These are phyloP conservation scores for Anthoceros angustus DNA, from an alignment of 225 moss, liverwort and hornwort species.

Conservation along the genomic window DNA sequence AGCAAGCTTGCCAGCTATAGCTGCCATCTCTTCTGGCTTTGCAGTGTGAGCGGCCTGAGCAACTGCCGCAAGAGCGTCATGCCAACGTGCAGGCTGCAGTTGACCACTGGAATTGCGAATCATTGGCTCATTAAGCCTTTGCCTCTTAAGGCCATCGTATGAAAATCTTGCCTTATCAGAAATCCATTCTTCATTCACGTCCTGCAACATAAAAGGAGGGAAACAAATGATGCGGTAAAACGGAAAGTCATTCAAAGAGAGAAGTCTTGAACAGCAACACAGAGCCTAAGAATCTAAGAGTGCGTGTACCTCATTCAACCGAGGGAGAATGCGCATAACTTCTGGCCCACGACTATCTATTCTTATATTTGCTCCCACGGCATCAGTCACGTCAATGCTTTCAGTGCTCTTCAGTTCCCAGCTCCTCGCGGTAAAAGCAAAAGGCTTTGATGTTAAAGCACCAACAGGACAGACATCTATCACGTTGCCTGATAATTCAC, in stretches of 20 bases:
- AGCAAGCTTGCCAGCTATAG: slow-evolving; percentile 80
- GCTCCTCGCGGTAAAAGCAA: slow-evolving; percentile 68
- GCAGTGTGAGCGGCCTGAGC: slow-evolving; percentile 56
- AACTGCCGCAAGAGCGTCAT: slow-evolving; percentile 61
- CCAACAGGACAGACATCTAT: slow-evolving; percentile 91
- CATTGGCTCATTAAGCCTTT: slow-evolving; percentile 87
- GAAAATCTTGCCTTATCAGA: slow-evolving; percentile 84
- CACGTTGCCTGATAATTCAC: slow-evolving; percentile 93
- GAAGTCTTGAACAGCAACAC: background rate
- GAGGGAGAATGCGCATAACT: slow-evolving; percentile 94
- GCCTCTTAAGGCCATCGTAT: slow-evolving; percentile 83
- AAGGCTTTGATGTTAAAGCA: slow-evolving; percentile 81
- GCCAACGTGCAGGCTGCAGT: slow-evolving; percentile 65
- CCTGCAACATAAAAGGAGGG: slow-evolving; percentile 18
- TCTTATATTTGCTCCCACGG: slow-evolving; percentile 81
- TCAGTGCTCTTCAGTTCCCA: slow-evolving; percentile 99
- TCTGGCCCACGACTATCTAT: slow-evolving; percentile 83
- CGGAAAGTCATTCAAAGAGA: background rate
- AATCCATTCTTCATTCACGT: slow-evolving; percentile 97
- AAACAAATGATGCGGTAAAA: background rate
- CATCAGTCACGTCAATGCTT: slow-evolving; percentile 82
- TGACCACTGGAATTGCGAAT: slow-evolving; percentile 59
- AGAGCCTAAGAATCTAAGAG: background rate
- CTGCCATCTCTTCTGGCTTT: slow-evolving; percentile 65
- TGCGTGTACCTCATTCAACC: slow-evolving; percentile 63